Percentiles rank a stretch among this genome's conserved stretches.
These are phyloP conservation scores for Pinus albicaulis DNA, from an alignment of 75 land plant species.

Conservation along the genomic window DNA sequence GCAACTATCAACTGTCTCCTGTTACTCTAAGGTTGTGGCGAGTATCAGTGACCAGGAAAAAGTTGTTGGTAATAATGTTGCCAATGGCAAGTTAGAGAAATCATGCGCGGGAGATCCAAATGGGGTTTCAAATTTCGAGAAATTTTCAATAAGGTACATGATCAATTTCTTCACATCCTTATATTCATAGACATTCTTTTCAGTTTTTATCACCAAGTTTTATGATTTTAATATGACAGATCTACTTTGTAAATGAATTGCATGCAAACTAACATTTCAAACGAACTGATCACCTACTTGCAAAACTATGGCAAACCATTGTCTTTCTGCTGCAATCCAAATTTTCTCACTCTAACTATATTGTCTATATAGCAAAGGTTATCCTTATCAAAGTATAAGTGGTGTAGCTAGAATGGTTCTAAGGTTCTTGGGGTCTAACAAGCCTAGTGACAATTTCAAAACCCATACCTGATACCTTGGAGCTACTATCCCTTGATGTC, in stretches of 20 bases:
- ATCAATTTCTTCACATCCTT: neutral
- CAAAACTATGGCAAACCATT: neutral
- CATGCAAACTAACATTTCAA: neutral
- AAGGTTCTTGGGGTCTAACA: neutral
- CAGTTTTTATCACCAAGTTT: neutral
- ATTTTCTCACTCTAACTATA: neutral
- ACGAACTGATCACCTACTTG: neutral
- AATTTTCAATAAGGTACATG: constrained; percentile 1
- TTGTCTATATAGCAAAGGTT: neutral
- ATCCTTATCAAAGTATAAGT: neutral
- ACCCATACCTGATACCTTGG: neutral
- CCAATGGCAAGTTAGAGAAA: neutral
- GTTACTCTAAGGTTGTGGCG: neutral
- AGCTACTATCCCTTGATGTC: neutral
- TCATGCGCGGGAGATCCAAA: no score
- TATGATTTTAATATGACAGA: neutral
- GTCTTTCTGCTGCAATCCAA: neutral
- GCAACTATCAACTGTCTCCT: neutral
- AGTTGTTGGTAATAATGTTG: neutral
- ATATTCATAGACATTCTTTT: neutral
- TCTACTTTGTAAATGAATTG: neutral
- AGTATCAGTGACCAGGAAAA: neutral
- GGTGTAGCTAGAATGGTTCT: neutral
- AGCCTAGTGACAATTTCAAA: neutral
- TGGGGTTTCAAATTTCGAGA: neutral